These are phyloP conservation scores for Globisporangium splendens DNA, from an alignment of 352 stramenopile genomes.

Conservation along the genomic window DNA sequence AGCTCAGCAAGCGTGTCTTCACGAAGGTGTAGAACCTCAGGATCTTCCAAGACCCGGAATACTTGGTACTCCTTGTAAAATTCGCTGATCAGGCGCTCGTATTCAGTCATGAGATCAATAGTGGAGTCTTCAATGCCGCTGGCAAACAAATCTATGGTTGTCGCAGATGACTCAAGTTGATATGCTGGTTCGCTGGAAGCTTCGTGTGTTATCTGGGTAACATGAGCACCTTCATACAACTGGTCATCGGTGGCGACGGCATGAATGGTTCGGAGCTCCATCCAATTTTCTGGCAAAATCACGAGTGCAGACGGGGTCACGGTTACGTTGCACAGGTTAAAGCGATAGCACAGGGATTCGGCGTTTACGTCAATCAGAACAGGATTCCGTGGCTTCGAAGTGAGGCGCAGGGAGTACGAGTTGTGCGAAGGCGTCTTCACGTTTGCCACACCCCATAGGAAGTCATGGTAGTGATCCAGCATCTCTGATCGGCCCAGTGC, in stretches of 20 bases:
- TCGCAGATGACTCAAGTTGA: conserved; percentile 26
- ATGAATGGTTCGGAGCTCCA: conserved; percentile 27
- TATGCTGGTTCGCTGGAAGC: conserved; percentile 25
- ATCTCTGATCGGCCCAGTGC: conserved; percentile 31
- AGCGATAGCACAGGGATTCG: conserved; percentile 65
- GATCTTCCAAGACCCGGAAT: conserved; percentile 9
- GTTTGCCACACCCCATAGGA: conserved; percentile 24
- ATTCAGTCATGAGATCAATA: conserved; percentile 7
- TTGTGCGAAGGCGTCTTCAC: conserved; percentile 35
- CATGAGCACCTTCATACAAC: conserved; percentile 53
- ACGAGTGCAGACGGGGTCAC: conserved; percentile 30
- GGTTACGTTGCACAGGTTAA: conserved; percentile 66
- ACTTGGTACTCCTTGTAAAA: conserved; percentile 33
- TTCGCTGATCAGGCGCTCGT: conserved; percentile 13
- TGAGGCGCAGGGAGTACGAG: conserved; percentile 46
- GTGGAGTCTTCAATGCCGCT: background rate
- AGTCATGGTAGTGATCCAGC: conserved; percentile 72
- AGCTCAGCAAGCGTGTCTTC: conserved; percentile 23
- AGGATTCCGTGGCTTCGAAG: conserved; percentile 34
- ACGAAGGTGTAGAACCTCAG: conserved; percentile 4
- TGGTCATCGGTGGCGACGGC: conserved; percentile 54
- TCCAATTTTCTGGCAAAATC: conserved; percentile 48
- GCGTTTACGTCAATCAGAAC: conserved; percentile 49
- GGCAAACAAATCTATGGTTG: conserved; percentile 13
- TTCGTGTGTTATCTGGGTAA: conserved; percentile 24